These are phyloP conservation scores for Salisapilia sapeloensis DNA, from an alignment of 352 stramenopile genomes.

Conservation along the genomic window DNA sequence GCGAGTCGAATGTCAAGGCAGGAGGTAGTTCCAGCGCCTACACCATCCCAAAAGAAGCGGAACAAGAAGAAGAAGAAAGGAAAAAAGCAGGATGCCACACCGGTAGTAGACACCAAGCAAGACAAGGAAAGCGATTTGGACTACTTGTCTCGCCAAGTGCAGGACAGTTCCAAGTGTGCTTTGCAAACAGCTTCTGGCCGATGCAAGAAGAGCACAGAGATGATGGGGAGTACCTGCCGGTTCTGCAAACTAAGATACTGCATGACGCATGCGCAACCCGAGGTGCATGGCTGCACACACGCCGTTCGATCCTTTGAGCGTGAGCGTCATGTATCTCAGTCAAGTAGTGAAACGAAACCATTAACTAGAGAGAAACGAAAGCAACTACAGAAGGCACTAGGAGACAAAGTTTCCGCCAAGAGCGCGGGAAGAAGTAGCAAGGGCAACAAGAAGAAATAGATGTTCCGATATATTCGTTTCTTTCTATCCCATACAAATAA, in stretches of 20 bases:
- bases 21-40: constrained; percentile 4
- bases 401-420: too few relatives aligned
- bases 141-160: constrained; percentile 47
- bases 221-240: constrained; percentile 52
- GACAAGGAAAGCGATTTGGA: constrained; percentile 52
- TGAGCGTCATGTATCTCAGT: too few relatives aligned
- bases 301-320: constrained; percentile 43
- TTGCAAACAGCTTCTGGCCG: constrained; percentile 15
- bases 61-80: constrained; percentile 29
- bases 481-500: too few relatives aligned
- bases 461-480: too few relatives aligned
- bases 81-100: constrained; percentile 18
- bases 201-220: constrained; percentile 40
- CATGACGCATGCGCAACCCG: constrained; percentile 49
- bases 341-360: too few relatives aligned
- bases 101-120: constrained; percentile 9
- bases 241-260: constrained; percentile 82
- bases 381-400: too few relatives aligned
- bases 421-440: too few relatives aligned
- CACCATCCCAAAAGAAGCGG: constrained; percentile 12
- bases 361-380: too few relatives aligned
- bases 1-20: constrained; percentile 34
- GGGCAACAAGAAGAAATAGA: too few relatives aligned
- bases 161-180: constrained; percentile 26
- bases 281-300: constrained; percentile 63